phyloP scores from a whole-genome alignment of 169 alveolate genomes.

The Cryptosporidium ryanae region DNA sequence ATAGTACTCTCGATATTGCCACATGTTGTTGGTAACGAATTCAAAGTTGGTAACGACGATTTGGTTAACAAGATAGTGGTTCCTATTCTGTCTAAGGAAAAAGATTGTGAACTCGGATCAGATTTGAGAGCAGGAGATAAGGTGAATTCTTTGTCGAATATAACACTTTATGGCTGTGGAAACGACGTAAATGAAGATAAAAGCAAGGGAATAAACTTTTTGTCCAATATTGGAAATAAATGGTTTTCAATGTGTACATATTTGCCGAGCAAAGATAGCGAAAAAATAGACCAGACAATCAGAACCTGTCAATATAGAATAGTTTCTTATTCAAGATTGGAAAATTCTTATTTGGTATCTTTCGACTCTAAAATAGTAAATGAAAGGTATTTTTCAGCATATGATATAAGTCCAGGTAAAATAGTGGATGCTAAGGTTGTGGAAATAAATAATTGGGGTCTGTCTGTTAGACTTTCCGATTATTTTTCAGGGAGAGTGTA shows the following conservation, averaged over 20 bases:
- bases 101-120: not conserved
- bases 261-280: slow-evolving; percentile 2
- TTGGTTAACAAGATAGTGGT: not conserved
- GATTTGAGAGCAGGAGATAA: not conserved
- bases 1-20: slow-evolving; percentile 39
- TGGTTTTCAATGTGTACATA: slow-evolving; percentile 48
- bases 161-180: not conserved
- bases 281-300: slow-evolving; percentile 11
- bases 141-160: not conserved
- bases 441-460: slow-evolving; percentile 44
- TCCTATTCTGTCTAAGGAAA: not conserved
- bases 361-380: slow-evolving; percentile 41
- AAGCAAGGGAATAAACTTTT: slow-evolving; percentile 1
- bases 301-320: slow-evolving; percentile 16
- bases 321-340: slow-evolving; percentile 43
- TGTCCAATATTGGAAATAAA: slow-evolving; percentile 4
- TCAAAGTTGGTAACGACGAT: not conserved
- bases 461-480: slow-evolving; percentile 47
- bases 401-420: slow-evolving; percentile 33
- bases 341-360: slow-evolving; percentile 28
- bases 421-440: slow-evolving; percentile 42
- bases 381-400: slow-evolving; percentile 28
- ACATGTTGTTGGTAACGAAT: slow-evolving; percentile 1
- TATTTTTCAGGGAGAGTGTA: slow-evolving; percentile 57
- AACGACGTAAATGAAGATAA: not conserved